These are phyloP conservation scores for Gastrolobium bilobum DNA, from an alignment of 306 rosid species.

Conservation along the genomic window DNA sequence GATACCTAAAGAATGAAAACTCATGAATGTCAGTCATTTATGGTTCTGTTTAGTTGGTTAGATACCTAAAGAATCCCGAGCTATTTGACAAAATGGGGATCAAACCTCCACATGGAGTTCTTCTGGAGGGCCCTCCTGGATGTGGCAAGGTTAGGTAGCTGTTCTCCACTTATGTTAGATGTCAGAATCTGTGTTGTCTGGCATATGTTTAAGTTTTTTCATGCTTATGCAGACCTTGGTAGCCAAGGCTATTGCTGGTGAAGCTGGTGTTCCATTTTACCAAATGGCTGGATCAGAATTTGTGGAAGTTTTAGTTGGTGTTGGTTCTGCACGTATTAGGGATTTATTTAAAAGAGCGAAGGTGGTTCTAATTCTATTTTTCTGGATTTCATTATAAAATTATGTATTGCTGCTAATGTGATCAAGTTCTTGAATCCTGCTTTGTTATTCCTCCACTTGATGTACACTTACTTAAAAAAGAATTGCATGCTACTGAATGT, in stretches of 20 bases:
- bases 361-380: slow-evolving; percentile 61
- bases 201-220: slow-evolving; percentile 34
- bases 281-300: slow-evolving; percentile 99
- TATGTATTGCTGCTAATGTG: slow-evolving; percentile 44
- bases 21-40: slow-evolving; percentile 42
- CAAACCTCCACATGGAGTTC: slow-evolving; percentile 99
- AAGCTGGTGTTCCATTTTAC: slow-evolving; percentile 99
- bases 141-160: slow-evolving; percentile 92
- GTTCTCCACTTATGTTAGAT: slow-evolving; percentile 44
- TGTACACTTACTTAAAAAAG: slow-evolving; percentile 39
- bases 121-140: slow-evolving; percentile 98
- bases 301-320: slow-evolving; percentile 98
- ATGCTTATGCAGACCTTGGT: slow-evolving; percentile 84
- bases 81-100: slow-evolving; percentile 96
- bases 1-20: slow-evolving; percentile 21
- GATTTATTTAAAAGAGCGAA: slow-evolving; percentile 98
- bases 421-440: slow-evolving; percentile 36
- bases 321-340: slow-evolving; percentile 99
- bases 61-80: slow-evolving; percentile 96
- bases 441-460: slow-evolving; percentile 36
- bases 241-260: slow-evolving; percentile 99
- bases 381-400: slow-evolving; percentile 38
- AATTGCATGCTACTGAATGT: slow-evolving; percentile 21
- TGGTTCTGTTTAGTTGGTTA: slow-evolving; percentile 82
- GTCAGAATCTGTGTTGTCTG: slow-evolving; percentile 31